phyloP scores from a whole-genome alignment of 2,329 filamentous ascomycete species.

The Sporothrix phasma region DNA sequence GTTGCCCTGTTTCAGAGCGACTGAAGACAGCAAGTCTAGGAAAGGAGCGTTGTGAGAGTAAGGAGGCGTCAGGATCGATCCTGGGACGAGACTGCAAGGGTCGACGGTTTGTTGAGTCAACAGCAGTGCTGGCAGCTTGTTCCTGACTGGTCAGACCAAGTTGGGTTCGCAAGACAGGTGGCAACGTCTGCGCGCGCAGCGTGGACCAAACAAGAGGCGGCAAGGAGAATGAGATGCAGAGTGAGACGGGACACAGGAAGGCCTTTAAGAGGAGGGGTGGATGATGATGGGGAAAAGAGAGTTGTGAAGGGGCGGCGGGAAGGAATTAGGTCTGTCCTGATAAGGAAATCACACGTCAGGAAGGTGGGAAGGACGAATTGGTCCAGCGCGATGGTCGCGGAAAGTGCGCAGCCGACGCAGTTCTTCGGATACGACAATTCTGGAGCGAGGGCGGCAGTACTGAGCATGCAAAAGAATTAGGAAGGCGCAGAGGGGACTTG shows the following conservation, averaged over 20 bases:
- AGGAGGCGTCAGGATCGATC: neutral
- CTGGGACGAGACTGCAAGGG: neutral
- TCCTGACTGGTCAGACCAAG: slow-evolving; percentile 1
- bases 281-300: neutral
- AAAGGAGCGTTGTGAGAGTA: neutral
- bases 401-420: neutral
- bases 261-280: neutral
- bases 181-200: neutral
- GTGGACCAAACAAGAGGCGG: slow-evolving; percentile 1
- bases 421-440: neutral
- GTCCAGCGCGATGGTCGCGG: neutral
- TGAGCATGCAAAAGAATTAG: neutral
- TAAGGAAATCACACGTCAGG: neutral
- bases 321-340: neutral
- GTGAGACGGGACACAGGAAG: neutral
- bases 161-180: neutral
- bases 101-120: neutral
- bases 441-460: neutral
- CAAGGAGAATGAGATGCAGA: neutral
- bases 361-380: neutral
- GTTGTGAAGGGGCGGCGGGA: neutral
- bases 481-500: neutral
- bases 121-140: neutral
- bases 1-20: slow-evolving; percentile 1
- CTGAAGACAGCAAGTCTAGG: neutral